A percentile compares a stretch with the other conserved stretches of the same genome.
These are phyloP conservation scores for Botrytis medusae DNA, from an alignment of 2,329 filamentous ascomycete genomes.

Conservation along the genomic window DNA sequence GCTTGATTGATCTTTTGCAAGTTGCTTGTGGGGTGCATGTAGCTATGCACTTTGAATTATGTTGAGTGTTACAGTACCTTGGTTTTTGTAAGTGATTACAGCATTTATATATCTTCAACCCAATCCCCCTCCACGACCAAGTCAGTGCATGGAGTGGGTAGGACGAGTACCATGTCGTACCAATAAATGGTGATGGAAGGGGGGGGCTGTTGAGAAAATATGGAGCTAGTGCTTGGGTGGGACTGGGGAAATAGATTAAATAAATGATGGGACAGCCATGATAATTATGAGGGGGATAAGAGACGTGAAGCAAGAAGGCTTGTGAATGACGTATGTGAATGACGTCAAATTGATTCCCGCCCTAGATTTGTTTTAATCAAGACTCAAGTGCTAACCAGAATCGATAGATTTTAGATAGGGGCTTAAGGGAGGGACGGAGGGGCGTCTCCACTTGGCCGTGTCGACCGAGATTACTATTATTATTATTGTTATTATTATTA, in stretches of 20 bases:
- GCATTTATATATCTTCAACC: background rate
- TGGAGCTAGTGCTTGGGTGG: background rate
- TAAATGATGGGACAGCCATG: background rate
- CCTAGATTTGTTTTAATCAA: background rate
- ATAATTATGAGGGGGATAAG: background rate
- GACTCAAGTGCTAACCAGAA: background rate
- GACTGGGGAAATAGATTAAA: conserved; percentile 2
- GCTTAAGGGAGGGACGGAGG: background rate
- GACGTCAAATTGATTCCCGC: background rate
- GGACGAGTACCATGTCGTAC: background rate
- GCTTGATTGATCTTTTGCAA: background rate
- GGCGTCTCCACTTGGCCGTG: background rate
- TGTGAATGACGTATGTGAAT: background rate
- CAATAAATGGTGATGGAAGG: background rate
- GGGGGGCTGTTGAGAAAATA: background rate
- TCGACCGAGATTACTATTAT: background rate
- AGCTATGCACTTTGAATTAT: background rate
- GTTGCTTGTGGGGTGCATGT: background rate
- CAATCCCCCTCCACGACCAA: background rate
- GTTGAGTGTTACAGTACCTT: background rate
- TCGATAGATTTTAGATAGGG: background rate
- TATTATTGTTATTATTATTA: background rate
- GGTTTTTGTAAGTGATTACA: background rate
- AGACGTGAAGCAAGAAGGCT: background rate
- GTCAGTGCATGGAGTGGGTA: background rate